Evolutionary conservation across 768 basidiomycete genomes (phyloP), one percentile per base, ranked within the genome.

Genomic region (Hortiboletus campestris): DNA sequence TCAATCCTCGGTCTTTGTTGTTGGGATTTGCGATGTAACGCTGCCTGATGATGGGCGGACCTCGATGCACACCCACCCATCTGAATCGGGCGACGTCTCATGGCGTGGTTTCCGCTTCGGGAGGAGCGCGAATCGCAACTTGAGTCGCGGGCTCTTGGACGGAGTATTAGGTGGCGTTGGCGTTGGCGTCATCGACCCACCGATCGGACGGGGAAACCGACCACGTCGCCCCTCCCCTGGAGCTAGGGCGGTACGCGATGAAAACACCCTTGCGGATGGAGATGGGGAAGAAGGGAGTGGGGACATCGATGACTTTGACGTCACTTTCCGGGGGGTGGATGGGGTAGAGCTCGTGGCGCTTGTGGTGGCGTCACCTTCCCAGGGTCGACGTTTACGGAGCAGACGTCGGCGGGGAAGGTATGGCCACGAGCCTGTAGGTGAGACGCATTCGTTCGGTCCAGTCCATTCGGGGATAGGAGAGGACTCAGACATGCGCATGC

Each of bases 11-110:
- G 20, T 68, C 68, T 5, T 60, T 43, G 14, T 32, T 61, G 7
- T 51, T 52, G 35, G 50, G 52, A 35, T 59, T 19, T 7, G 59
- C 36, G 1, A 71, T 42, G 29, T 50, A 57, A 19, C 45, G 66
- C 45, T 68, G 59, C 39, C 47, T 44, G 31, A 71, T 62, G 45
- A 55, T 16, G 4, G 70, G 67, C 7, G 58, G 28, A 73, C 48
- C 5, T 73, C 70, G 51, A 71, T 59, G 40, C 58, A 66, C 19
- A 71, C 64, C 70, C 72, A 71, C 11, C 68, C 72, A 1, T 65
- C 70, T 32, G 57, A 59, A 29, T 38, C 67, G 11, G 35, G 38
- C 9, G 56, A 59, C 4, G 55, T 17, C 38, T 38, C 25, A 25
- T 25, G 55, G 25, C 54, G 65, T n/a, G 20, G 19, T 19, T 56